Conservation (phyloP, 129 eudicot genomes). For the Dittrichia graveolens region DNA sequence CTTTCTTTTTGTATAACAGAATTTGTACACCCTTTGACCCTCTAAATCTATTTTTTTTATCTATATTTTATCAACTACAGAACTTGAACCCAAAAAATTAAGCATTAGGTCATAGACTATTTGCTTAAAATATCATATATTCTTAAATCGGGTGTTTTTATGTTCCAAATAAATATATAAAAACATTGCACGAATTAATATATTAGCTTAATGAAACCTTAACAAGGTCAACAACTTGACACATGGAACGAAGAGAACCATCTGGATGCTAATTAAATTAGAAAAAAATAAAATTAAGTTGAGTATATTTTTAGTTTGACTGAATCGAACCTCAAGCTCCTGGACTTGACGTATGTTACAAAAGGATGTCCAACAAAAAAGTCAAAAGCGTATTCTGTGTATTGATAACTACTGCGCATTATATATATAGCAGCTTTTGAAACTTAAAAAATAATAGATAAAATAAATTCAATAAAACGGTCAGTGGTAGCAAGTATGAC, state of each 20-base stretch:
- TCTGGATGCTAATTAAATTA: neutral
- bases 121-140: too few relatives aligned
- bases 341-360: conserved; percentile 10
- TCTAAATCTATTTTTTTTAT: too few relatives aligned
- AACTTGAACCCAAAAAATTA: too few relatives aligned
- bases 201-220: neutral
- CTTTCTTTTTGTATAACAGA: too few relatives aligned
- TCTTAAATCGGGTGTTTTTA: too few relatives aligned
- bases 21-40: too few relatives aligned
- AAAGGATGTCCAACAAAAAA: conserved; percentile 15
- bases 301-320: conserved; percentile 17
- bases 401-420: neutral
- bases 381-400: conserved; percentile 10
- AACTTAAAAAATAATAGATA: neutral
- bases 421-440: neutral
- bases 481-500: neutral
- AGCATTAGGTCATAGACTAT: too few relatives aligned
- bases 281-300: neutral
- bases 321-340: conserved; percentile 18
- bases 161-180: neutral
- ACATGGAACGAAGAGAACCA: conserved; percentile 21
- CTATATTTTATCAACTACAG: too few relatives aligned
- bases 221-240: neutral
- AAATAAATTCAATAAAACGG: neutral
- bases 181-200: neutral